Evolutionary conservation across 2,329 filamentous ascomycete species (phyloP), one percentile per base, ranked within the genome.

Genomic region (Triangularia verruculosa): DNA sequence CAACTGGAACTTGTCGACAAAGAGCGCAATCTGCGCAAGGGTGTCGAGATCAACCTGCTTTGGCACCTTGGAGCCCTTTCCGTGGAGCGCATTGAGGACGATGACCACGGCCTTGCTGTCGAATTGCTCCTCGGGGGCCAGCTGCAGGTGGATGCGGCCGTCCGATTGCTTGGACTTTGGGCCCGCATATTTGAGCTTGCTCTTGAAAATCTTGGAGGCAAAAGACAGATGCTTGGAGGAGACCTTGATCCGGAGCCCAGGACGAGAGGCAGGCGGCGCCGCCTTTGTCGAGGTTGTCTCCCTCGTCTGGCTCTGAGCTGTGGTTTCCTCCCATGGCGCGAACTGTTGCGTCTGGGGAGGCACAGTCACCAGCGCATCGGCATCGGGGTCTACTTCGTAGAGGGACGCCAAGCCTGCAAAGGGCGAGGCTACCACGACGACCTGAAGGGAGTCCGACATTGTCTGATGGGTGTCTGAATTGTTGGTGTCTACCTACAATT

Each of bases 31-130:
- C 61, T 79, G 76, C n/a, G 75, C 75, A 11, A 83, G 72, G 9
- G 74, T 71, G n/a, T 81, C 76, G 4, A 82, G 69, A 32, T 67
- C 70, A 0, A 82, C 64, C 0, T 64, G 56, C 43, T 70, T 70
- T 0, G 79, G 79, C 13, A 83, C 74, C 51, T 76, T 73, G n/a
- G 72, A 66, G 13, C 73, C 75, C 3, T 75, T 75, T 57, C 77
- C 73, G 69, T 83, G 81, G 9, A 83, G 70, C n/a, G 80, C 77
- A 63, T 80, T 76, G 56, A 83, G 61, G 0, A 82, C 61, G 17
- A 78, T 75, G 8, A 75, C 70, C 4, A 82, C 72, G 0, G 79
- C 78, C 6, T 77, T 70, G 3, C 72, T 67, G 60, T 82, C 75
- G 61, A 75, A 73, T 15, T 71, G 71, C 3, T 70, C 70, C 4